Conservation (phyloP, 352 stramenopile genomes). For the Globisporangium spinosum region DNA sequence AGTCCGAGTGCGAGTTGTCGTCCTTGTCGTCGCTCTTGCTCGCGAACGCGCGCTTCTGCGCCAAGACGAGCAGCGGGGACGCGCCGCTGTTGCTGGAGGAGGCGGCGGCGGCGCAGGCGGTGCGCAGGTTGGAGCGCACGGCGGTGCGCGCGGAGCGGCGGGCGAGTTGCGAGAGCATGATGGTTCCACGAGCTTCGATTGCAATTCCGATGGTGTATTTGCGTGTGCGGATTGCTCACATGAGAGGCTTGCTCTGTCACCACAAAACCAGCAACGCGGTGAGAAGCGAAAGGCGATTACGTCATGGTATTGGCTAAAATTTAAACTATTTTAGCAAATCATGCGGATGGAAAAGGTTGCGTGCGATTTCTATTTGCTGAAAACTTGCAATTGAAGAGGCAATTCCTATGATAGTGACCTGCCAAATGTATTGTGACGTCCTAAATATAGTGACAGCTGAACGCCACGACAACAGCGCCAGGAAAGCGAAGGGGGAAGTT, state of each 20-base stretch:
- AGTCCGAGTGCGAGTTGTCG: constrained; percentile 85
- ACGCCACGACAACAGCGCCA: background rate
- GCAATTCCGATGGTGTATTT: constrained; percentile 12
- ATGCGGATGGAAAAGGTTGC: background rate
- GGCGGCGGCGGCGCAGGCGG: constrained; percentile 1
- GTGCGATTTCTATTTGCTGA: too few relatives aligned
- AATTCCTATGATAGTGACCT: background rate
- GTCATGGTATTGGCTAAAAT: constrained; percentile 2
- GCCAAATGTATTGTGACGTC: background rate
- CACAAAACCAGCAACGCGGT: background rate
- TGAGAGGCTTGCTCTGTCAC: constrained; percentile 4
- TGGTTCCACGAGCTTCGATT: constrained; percentile 10
- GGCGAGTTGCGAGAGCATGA: constrained; percentile 34
- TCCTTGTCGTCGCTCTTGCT: constrained; percentile 30
- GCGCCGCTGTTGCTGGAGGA: constrained; percentile 1
- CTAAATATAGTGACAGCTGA: background rate
- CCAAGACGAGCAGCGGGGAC: background rate
- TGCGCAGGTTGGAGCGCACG: constrained; percentile 20
- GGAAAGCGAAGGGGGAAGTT: constrained; percentile 2
- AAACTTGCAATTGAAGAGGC: background rate
- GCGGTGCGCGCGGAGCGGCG: constrained; percentile 32
- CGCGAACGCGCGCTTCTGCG: constrained; percentile 33
- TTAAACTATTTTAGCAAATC: background rate
- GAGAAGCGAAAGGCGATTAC: background rate
- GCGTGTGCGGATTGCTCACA: background rate